Evolutionary conservation across 2,329 filamentous ascomycete species (phyloP), one percentile per base, ranked within the genome.

Genomic region (Fusarium mangiferae): DNA sequence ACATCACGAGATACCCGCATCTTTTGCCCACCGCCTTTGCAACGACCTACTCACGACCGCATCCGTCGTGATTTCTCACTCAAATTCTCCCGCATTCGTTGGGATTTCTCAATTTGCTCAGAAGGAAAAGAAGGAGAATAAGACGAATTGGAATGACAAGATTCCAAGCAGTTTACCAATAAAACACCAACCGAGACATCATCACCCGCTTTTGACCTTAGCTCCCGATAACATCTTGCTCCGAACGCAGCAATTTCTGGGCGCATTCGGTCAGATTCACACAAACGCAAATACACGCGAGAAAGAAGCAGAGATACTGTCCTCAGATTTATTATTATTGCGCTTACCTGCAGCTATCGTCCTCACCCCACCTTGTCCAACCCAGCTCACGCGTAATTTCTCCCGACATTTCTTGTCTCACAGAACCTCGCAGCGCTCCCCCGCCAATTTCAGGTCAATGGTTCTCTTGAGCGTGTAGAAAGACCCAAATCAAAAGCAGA

Each of bases 301-400:
- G 26, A 48, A 41, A 24, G 51, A 64, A 56, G 44, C 20, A 28
- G 42, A 68, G 24, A 52, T 39, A 22, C 35, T 62, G 26, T 64
- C 62, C 52, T 55, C 42, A 61, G 54, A 42, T 66, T 66, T 36
- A 46, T 62, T 60, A 49, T 49, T 45, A 35, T 33, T 52, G 44
- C 70, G 72, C 70, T 64, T 66, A 68, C 70, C 64, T 64, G 67
- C 70, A 77, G 75, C 67, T 70, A 68, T 60, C 45, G 36, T 20
- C 52, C 45, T 45, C 66, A 36, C 61, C 62, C 71, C 62, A 57
- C 61, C 33, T 39, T 69, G 71, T 74, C 65, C 59, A 28, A 74
- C 66, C 62, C 59, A 65, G 36, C 62, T 51, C 51, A 56, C 58
- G 35, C 63, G 45, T 36, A 41, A 30, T 63, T 72, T 72, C 52